Base-by-base conservation (phyloP, 2,329 filamentous ascomycete species). In the Botrytis elliptica region DNA sequence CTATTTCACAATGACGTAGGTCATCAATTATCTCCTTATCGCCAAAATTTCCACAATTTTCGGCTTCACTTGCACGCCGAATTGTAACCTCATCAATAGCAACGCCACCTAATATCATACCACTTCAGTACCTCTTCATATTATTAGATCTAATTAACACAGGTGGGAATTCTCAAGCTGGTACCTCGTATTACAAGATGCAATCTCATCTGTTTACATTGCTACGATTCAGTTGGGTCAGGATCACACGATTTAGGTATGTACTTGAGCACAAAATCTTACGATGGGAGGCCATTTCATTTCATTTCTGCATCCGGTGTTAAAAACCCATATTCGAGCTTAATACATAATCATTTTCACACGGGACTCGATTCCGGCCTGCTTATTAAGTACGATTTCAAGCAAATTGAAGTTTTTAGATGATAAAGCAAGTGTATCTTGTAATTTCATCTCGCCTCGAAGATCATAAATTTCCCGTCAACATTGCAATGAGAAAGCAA, bases 1-100 rank as follows among this genome's bases (percentile, higher is more conserved):
- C 46, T 40, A 22, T 49, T 57, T 68, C 25, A 68, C 5, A n/a
- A 69, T 69, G 66, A 69, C 66, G 66, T 69, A 69, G 36, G 36
- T 14, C 36, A 40, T 16, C 16, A 42, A 42, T 4, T 18, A 42
- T 55, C 46, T 40, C 36, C 65, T 22, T 42, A n/a, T 38, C 65
- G 18, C 36, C 65, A 68, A 25, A 49, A 65, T 46, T 46, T 33
- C 38, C 40, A 65, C 42, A 46, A 8, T 46, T 65, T 46, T 65
- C 42, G 52, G 52, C 46, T 49, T 25, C 46, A 49, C 4, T 49
- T 9, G 44, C 52, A 55, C n/a, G 1, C 52, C 52, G 12, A 55
- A 55, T 55, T 18, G 14, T 18, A 33, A 29, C 52, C 52, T 57
- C 52, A 18, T 52, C 49, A n/a, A n/a, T 33, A 7, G 6, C n/a